These are phyloP conservation scores for Posidonia australis DNA, from an alignment of 106 monocot species.

Conservation along the genomic window DNA sequence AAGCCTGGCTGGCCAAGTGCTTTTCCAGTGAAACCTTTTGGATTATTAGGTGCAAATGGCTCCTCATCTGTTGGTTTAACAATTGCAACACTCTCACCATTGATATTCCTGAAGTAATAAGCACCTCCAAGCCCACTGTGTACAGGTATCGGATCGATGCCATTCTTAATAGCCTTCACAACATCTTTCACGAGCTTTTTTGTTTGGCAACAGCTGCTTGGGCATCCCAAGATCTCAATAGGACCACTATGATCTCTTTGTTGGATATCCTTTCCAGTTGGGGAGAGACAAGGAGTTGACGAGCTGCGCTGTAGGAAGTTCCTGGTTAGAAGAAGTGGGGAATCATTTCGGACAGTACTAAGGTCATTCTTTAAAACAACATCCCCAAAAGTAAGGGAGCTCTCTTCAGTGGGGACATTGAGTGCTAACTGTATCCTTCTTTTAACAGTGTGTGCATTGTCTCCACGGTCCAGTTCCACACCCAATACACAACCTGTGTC, in stretches of 20 bases:
- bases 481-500: slow-evolving; percentile 57
- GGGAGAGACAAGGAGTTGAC: slow-evolving; percentile 73
- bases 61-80: slow-evolving; percentile 93
- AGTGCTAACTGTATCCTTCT: slow-evolving; percentile 57
- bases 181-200: slow-evolving; percentile 61
- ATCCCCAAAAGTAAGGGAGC: slow-evolving; percentile 74
- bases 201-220: slow-evolving; percentile 37
- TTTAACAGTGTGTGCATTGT: slow-evolving; percentile 76
- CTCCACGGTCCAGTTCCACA: slow-evolving; percentile 59
- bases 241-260: slow-evolving; percentile 44
- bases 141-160: slow-evolving; percentile 62
- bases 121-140: slow-evolving; percentile 82
- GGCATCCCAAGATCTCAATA: slow-evolving; percentile 68
- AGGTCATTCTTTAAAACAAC: slow-evolving; percentile 69
- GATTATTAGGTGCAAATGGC: slow-evolving; percentile 88
- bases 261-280: slow-evolving; percentile 45
- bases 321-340: slow-evolving; percentile 66
- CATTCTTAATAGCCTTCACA: slow-evolving; percentile 47
- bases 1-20: slow-evolving; percentile 73
- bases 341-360: slow-evolving; percentile 54
- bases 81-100: slow-evolving; percentile 61
- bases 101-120: slow-evolving; percentile 70
- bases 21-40: slow-evolving; percentile 72
- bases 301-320: slow-evolving; percentile 51
- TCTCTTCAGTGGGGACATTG: slow-evolving; percentile 66